A percentile compares a stretch with the other conserved stretches of the same genome.
phyloP scores from a whole-genome alignment of 352 stramenopile species.

The Phytophthora litchii region DNA sequence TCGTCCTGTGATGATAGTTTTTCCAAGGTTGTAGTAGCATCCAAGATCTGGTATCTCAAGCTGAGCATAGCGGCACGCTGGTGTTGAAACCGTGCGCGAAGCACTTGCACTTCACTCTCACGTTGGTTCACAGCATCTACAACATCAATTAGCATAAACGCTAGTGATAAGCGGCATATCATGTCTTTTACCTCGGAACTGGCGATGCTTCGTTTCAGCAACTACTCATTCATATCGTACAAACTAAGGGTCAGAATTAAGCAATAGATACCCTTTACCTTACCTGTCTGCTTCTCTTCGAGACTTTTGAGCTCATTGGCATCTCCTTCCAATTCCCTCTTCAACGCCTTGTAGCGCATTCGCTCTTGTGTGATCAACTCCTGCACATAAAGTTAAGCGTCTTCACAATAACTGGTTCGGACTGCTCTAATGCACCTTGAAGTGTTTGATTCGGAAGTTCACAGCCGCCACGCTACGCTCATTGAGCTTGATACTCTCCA shows the following conservation, averaged over 20 bases:
- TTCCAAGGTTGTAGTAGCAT: constrained; percentile 27
- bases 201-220: constrained; percentile 46
- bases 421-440: constrained; percentile 45
- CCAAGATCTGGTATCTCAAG: constrained; percentile 34
- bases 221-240: constrained; percentile 27
- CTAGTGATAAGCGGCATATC: background rate
- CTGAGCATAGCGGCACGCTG: constrained; percentile 39
- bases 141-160: constrained; percentile 3
- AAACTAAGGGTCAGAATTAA: constrained; percentile 3
- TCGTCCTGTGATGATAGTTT: constrained; percentile 23
- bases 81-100: constrained; percentile 39
- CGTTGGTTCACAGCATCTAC: constrained; percentile 41
- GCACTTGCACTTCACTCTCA: constrained; percentile 40
- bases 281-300: constrained; percentile 56
- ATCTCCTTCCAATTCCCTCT: constrained; percentile 29
- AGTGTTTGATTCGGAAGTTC: constrained; percentile 53
- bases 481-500: constrained; percentile 72
- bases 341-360: constrained; percentile 43
- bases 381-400: constrained; percentile 26
- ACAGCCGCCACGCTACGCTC: constrained; percentile 54
- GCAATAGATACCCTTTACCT: background rate
- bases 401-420: background rate
- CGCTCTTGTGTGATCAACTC: constrained; percentile 50
- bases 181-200: constrained; percentile 38
- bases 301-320: constrained; percentile 39